phyloP scores from a whole-genome alignment of 2,329 filamentous ascomycete genomes.

The Penicillium paneum region DNA sequence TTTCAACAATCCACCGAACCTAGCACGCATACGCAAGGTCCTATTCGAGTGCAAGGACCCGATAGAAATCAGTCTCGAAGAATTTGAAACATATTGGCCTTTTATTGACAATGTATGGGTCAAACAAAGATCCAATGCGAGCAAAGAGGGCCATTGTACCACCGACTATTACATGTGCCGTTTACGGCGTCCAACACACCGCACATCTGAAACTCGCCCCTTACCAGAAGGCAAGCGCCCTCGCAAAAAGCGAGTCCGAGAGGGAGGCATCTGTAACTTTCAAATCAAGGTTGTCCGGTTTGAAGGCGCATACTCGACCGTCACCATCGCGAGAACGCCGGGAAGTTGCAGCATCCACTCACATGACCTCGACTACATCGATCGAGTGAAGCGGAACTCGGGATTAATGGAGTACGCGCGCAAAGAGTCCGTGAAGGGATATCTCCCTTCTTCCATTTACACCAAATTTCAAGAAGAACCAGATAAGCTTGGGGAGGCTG shows the following conservation, averaged over 20 bases:
- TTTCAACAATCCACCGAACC: conserved; percentile 44
- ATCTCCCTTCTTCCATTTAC: conserved; percentile 49
- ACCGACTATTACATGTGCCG: conserved; percentile 51
- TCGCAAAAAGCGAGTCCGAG: conserved; percentile 44
- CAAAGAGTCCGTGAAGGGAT: conserved; percentile 46
- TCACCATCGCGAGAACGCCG: conserved; percentile 43
- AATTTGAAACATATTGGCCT: conserved; percentile 49
- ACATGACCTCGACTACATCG: conserved; percentile 49
- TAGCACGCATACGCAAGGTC: conserved; percentile 42
- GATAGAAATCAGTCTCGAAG: conserved; percentile 46
- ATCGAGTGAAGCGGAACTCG: conserved; percentile 48
- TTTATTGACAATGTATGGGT: conserved; percentile 53
- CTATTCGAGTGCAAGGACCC: conserved; percentile 47
- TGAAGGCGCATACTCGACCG: conserved; percentile 43
- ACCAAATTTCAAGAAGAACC: conserved; percentile 48
- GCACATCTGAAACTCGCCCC: conserved; percentile 40
- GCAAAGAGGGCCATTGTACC: conserved; percentile 41
- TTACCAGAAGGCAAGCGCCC: conserved; percentile 46
- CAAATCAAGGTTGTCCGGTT: conserved; percentile 48
- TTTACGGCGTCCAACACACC: conserved; percentile 40
- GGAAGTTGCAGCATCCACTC: conserved; percentile 42
- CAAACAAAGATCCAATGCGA: conserved; percentile 44
- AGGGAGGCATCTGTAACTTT: conserved; percentile 48
- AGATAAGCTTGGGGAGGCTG: conserved; percentile 43
- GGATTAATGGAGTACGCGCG: conserved; percentile 48